A percentile compares a stretch with the other conserved stretches of the same genome.
Evolutionary conservation across 2,329 filamentous ascomycete species (phyloP).

Genomic region (Dactylellina drechsleri): DNA sequence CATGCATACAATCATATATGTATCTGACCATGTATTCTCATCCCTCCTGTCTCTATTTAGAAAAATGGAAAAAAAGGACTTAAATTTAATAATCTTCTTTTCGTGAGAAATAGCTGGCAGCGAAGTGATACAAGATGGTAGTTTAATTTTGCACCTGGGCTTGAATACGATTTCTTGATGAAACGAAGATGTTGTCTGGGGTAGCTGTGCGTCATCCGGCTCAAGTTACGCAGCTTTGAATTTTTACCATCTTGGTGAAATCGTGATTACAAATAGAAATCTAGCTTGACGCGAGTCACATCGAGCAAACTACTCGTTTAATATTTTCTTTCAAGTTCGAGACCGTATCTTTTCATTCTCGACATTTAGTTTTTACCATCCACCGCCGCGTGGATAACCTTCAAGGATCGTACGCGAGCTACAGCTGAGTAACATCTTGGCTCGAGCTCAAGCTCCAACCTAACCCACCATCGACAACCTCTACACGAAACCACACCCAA

Average conservation of each 20-base stretch:
- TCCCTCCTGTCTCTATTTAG: slow-evolving; percentile 1
- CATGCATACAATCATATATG: slow-evolving; percentile 3
- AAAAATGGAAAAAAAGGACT: slow-evolving; percentile 9
- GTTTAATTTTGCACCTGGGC: no score
- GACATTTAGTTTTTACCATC: not conserved
- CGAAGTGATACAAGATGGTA: no score
- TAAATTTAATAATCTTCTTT: no score
- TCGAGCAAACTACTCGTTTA: not conserved
- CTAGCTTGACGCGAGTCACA: no score
- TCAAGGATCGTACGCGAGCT: not conserved
- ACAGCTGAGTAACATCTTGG: not conserved
- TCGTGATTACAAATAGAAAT: not conserved
- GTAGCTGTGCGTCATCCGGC: no score
- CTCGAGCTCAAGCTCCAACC: slow-evolving; percentile 13
- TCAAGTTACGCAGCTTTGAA: no score
- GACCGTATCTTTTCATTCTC: not conserved
- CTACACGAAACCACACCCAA: not conserved
- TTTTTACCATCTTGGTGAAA: not conserved
- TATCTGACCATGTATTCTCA: slow-evolving; percentile 7
- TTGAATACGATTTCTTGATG: no score
- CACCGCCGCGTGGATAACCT: not conserved
- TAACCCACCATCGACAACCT: slow-evolving; percentile 12
- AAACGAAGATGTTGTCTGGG: no score
- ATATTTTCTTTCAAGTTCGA: no score
- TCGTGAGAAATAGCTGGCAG: no score